Base-by-base conservation (phyloP, 768 basidiomycete species). In the Asterophora lycoperdoides region DNA sequence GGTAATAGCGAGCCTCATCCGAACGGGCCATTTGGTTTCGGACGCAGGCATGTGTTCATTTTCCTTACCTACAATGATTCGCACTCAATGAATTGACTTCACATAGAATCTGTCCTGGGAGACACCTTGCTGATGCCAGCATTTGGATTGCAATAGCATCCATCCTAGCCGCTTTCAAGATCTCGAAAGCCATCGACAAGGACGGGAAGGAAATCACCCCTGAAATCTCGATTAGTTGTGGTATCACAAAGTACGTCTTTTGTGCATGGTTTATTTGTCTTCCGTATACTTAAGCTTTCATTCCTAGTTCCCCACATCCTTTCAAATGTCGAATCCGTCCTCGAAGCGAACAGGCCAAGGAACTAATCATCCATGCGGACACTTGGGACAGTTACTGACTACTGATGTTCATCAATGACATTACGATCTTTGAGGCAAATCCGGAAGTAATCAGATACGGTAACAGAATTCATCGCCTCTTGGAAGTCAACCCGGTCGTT, bases 41-140 rank as follows among this genome's bases (percentile, higher is more conserved):
- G 55, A 15, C 55, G 55, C 7, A 47, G 55, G 55, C 53, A 4
- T 33, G 32, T 34, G 13, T 30, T 19, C 4, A 11, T 13, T 13
- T 11, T 5, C 15, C 14, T 8, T 20, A 32, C 5, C 18, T 13
- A 32, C 13, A 32, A 13, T 23, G 23, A 23, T 23, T 6, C 6
- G 23, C 19, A 5, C n/a, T n/a, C 10, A 17, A 26, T 32, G 10
- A 19, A 23, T 23, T 23, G 23, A 23, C 23, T 23, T 23, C 3
- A 23, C 5, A 23, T 33, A 57, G 54, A 30, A 38, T 60, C 4
- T 72, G 70, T 44, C 65, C 70, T 11, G 75, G 73, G 18, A 32
- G 23, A 20, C n/a, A 44, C 13, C 6, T 37, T 15, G 35, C 19
- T 19, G 10, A 23, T 8, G 3, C 14, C n/a, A 28, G 29, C 14